Conservation (phyloP, 345 rosid genomes). For the Turritis glabra region DNA sequence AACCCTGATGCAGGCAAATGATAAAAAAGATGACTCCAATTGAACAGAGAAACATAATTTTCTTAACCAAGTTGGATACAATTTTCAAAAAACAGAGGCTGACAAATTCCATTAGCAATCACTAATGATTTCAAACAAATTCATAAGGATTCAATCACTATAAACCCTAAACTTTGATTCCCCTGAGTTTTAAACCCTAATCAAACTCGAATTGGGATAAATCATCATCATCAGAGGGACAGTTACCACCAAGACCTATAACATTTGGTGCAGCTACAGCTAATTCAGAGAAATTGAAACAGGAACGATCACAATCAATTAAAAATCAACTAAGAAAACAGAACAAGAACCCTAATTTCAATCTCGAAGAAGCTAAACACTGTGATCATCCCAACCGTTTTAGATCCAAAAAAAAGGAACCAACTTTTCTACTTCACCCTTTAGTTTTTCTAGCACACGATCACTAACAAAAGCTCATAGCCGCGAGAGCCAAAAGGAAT, state of each 20-base stretch:
- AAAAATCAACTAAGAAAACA: not conserved
- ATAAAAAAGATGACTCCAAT: not conserved
- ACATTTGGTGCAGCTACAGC: not conserved
- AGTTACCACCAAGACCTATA: not conserved
- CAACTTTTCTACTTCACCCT: slow-evolving; percentile 14
- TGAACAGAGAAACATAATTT: not conserved
- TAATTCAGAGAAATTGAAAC: not conserved
- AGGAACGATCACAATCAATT: not conserved
- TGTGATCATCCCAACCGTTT: slow-evolving; percentile 21
- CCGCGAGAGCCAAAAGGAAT: not conserved
- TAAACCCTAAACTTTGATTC: slow-evolving; percentile 1
- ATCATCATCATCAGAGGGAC: slow-evolving; percentile 4
- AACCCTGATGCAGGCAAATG: slow-evolving; percentile 15
- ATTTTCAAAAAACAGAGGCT: slow-evolving; percentile 29
- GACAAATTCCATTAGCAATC: not conserved
- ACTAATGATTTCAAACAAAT: not conserved
- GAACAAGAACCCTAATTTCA: slow-evolving; percentile 14
- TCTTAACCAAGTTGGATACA: slow-evolving; percentile 34
- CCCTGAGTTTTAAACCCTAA: not conserved
- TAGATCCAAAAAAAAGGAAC: slow-evolving; percentile 14
- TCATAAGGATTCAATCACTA: not conserved
- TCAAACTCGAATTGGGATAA: not conserved
- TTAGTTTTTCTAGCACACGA: not conserved
- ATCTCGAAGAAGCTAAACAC: slow-evolving; percentile 4
- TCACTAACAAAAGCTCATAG: not conserved